phyloP scores from a whole-genome alignment of 345 rosid genomes.

The Raphanus raphanistrum region DNA sequence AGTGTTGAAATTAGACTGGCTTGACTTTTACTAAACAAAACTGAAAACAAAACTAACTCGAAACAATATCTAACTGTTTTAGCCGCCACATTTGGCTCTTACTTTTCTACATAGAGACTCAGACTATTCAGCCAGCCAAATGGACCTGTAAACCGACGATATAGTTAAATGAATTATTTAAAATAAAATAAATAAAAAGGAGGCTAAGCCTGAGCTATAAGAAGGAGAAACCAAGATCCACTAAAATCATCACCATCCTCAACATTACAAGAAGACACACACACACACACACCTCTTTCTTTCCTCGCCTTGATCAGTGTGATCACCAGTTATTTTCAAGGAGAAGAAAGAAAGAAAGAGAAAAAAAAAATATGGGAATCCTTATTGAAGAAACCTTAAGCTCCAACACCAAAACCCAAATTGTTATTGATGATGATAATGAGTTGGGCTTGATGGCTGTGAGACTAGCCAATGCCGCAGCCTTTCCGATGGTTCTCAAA shows the following conservation, averaged over 20 bases:
- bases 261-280: not conserved
- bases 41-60: not conserved
- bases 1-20: not conserved
- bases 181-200: not conserved
- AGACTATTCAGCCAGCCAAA: not conserved
- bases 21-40: not conserved
- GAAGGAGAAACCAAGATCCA: not conserved
- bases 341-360: not conserved
- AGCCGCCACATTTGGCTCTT: conserved; percentile 9
- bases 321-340: not conserved
- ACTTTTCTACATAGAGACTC: conserved; percentile 9
- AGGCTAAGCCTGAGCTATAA: not conserved
- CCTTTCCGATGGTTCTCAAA: conserved; percentile 48
- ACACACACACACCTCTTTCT: not conserved
- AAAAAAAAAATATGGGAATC: not conserved
- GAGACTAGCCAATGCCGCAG: conserved; percentile 35
- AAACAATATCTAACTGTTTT: not conserved
- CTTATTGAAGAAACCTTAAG: conserved; percentile 22
- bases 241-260: not conserved
- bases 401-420: conserved; percentile 5
- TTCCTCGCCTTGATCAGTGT: not conserved
- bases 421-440: conserved; percentile 27
- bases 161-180: not conserved
- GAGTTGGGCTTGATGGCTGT: conserved; percentile 43
- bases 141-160: not conserved